Conservation (phyloP, 78 protist genomes). For the Kipferlia bialata region DNA sequence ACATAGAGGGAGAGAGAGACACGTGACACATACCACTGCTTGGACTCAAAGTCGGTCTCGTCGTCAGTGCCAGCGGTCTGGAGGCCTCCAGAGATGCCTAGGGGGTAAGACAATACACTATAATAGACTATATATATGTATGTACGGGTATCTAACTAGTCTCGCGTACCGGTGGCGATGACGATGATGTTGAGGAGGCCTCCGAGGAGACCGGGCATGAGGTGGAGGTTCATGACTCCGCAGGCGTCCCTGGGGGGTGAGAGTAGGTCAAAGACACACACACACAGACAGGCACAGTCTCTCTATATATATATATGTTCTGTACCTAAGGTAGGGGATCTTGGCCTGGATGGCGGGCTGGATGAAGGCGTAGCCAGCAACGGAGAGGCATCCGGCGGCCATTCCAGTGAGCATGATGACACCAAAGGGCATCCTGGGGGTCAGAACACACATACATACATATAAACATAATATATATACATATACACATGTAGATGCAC, state of each 20-base stretch:
- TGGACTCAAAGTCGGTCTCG: neutral
- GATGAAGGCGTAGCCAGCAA: neutral
- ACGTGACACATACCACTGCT: too few species aligned
- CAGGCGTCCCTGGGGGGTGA: constrained; percentile 55
- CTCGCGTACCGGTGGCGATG: neutral
- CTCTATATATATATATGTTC: too few species aligned
- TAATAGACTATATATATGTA: neutral
- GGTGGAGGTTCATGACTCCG: constrained; percentile 74
- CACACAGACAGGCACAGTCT: too few species aligned
- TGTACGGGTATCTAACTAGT: neutral
- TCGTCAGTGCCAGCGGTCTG: neutral
- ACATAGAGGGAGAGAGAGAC: too few species aligned
- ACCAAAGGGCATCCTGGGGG: neutral
- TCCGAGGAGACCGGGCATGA: constrained; percentile 74
- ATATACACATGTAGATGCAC: too few species aligned
- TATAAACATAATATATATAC: too few species aligned
- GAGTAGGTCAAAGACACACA: too few species aligned
- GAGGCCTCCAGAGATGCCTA: neutral
- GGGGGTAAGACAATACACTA: too few species aligned
- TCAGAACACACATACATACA: too few species aligned
- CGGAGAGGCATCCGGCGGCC: neutral
- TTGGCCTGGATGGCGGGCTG: neutral
- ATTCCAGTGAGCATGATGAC: neutral
- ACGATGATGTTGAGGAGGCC: neutral
- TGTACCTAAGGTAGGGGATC: too few species aligned